Evolutionary conservation across 129 eudicot species (phyloP).

Genomic region (Flaveria bidentis): DNA sequence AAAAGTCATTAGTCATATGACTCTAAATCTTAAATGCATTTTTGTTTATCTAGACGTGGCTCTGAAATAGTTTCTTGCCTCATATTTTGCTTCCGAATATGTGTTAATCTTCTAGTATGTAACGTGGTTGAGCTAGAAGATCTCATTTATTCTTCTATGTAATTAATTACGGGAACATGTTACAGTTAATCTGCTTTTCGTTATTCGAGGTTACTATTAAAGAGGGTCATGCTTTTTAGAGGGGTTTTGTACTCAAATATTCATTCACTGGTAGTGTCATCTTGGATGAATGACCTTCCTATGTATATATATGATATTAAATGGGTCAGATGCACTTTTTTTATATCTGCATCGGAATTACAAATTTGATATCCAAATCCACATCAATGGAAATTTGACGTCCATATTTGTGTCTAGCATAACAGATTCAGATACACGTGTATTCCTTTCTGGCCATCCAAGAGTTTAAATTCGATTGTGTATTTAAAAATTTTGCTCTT

Average conservation of each 20-base stretch:
- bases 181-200: not conserved
- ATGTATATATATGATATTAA: not conserved
- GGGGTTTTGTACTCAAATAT: not conserved
- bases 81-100: not conserved
- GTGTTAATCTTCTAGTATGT: conserved; percentile 5
- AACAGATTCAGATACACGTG: not conserved
- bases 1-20: not conserved
- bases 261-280: not conserved
- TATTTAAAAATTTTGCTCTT: not conserved
- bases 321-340: not conserved
- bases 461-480: not conserved
- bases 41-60: not conserved
- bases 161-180: not conserved
- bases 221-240: conserved; percentile 13
- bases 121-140: not conserved
- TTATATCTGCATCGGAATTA: not conserved
- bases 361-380: not conserved
- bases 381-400: not conserved
- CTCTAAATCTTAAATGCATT: conserved; percentile 3
- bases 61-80: conserved; percentile 14
- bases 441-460: conserved; percentile 1
- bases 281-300: conserved; percentile 1
- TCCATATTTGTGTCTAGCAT: not conserved
- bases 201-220: conserved; percentile 4
- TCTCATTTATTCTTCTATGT: not conserved